Evolutionary conservation across 768 basidiomycete species (phyloP).

Genomic region (Auricularia heimuer): DNA sequence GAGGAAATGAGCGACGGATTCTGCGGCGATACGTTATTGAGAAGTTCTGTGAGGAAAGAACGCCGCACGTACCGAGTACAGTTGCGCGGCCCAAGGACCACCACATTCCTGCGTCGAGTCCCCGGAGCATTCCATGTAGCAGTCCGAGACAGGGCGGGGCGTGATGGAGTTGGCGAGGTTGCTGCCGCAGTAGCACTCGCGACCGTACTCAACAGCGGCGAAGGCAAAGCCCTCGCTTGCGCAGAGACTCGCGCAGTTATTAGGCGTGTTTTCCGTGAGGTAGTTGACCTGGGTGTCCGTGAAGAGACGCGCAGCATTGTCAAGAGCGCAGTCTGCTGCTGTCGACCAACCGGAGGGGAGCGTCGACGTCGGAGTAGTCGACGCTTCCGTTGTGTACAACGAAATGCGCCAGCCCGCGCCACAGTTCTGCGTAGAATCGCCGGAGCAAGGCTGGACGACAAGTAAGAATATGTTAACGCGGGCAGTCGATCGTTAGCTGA

Average conservation of each 20-base stretch:
- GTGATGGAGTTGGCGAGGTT: neutral
- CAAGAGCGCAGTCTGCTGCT: neutral
- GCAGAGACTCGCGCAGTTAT: neutral
- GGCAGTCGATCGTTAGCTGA: slow-evolving; percentile 17
- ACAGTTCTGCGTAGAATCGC: neutral
- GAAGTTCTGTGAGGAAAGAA: neutral
- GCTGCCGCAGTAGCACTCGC: neutral
- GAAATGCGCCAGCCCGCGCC: neutral
- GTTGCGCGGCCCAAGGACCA: neutral
- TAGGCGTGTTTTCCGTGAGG: neutral
- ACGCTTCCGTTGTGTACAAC: neutral
- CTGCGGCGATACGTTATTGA: neutral
- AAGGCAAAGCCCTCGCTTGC: neutral
- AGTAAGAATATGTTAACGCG: neutral
- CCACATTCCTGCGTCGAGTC: neutral
- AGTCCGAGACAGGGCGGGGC: neutral
- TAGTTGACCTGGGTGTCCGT: neutral
- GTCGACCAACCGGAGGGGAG: neutral
- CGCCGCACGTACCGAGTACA: neutral
- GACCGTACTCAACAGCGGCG: neutral
- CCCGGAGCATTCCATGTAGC: neutral
- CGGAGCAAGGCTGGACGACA: neutral
- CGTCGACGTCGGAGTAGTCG: neutral
- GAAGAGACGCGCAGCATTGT: neutral
- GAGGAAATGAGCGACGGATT: neutral